Evolutionary conservation across 2,329 filamentous ascomycete genomes (phyloP).

Genomic region (Penicillium brasilianum): DNA sequence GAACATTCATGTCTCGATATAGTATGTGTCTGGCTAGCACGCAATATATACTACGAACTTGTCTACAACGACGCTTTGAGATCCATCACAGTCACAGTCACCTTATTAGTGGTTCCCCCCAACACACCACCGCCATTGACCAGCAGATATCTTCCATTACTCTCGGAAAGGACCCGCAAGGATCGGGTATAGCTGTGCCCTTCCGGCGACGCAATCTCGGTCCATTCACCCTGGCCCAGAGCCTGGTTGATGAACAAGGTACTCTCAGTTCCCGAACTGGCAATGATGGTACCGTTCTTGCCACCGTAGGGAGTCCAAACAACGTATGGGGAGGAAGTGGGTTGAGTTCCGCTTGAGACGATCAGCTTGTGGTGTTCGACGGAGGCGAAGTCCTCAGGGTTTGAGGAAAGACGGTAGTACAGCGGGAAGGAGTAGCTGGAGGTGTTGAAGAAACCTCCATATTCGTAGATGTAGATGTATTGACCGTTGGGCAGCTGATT

Average conservation of each 20-base stretch:
- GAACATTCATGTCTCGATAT: not conserved
- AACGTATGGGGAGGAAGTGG: conserved; percentile 57
- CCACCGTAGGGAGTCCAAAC: conserved; percentile 58
- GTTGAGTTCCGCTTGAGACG: conserved; percentile 50
- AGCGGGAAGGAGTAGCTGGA: conserved; percentile 53
- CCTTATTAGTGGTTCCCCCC: not conserved
- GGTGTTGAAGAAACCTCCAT: conserved; percentile 50
- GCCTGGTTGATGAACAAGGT: conserved; percentile 56
- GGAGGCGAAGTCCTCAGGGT: conserved; percentile 55
- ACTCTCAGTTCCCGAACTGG: conserved; percentile 46
- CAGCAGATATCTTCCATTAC: conserved; percentile 26
- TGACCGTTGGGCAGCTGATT: conserved; percentile 60
- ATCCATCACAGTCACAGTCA: conserved; percentile 6
- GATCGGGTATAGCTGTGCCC: conserved; percentile 53
- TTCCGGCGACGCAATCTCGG: conserved; percentile 50
- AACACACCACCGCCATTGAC: conserved; percentile 29
- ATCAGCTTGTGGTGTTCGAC: conserved; percentile 49
- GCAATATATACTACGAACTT: too few relatives aligned
- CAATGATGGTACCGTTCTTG: conserved; percentile 56
- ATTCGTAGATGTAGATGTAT: conserved; percentile 70
- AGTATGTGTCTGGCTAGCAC: not conserved
- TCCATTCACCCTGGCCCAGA: conserved; percentile 54
- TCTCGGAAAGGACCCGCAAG: conserved; percentile 51
- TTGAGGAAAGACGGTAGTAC: conserved; percentile 57
- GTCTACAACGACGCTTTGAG: not conserved